These are phyloP conservation scores for Canavalia ensiformis DNA, from an alignment of 306 rosid species.

Conservation along the genomic window DNA sequence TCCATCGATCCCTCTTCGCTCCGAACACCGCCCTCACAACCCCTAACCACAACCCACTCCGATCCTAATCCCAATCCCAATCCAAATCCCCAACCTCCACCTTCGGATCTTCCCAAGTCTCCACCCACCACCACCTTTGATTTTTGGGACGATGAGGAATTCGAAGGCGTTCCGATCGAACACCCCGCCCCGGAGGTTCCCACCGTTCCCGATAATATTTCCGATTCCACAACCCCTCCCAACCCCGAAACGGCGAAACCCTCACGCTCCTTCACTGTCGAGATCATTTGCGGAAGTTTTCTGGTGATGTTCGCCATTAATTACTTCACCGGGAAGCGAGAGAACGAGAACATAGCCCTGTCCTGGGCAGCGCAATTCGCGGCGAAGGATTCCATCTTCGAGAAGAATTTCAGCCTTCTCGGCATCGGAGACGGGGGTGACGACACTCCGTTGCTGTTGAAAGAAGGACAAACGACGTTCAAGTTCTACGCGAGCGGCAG, in stretches of 20 bases:
- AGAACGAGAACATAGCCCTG: constrained; percentile 88
- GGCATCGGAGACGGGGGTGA: constrained; percentile 91
- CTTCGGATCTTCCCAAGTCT: constrained; percentile 63
- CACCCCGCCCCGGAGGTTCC: constrained; percentile 30
- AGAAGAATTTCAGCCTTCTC: constrained; percentile 82
- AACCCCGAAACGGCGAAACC: background rate
- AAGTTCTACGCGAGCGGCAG: constrained; percentile 97
- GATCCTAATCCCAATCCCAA: constrained; percentile 44
- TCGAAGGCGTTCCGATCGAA: constrained; percentile 82
- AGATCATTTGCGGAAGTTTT: constrained; percentile 75
- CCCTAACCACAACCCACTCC: constrained; percentile 49
- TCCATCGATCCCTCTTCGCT: constrained; percentile 60
- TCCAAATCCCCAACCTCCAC: constrained; percentile 38
- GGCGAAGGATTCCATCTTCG: constrained; percentile 72
- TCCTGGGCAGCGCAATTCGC: constrained; percentile 91
- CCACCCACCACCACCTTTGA: constrained; percentile 70
- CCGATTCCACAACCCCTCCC: background rate
- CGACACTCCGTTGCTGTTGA: constrained; percentile 81
- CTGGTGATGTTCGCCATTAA: constrained; percentile 71
- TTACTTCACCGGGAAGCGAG: constrained; percentile 88
- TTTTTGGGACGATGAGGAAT: constrained; percentile 97
- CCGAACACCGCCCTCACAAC: constrained; percentile 68
- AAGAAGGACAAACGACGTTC: constrained; percentile 88
- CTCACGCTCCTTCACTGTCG: constrained; percentile 60
- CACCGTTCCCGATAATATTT: constrained; percentile 44